phyloP scores from a whole-genome alignment of 2,329 filamentous ascomycete genomes.

The Paecilomyces variotii region DNA sequence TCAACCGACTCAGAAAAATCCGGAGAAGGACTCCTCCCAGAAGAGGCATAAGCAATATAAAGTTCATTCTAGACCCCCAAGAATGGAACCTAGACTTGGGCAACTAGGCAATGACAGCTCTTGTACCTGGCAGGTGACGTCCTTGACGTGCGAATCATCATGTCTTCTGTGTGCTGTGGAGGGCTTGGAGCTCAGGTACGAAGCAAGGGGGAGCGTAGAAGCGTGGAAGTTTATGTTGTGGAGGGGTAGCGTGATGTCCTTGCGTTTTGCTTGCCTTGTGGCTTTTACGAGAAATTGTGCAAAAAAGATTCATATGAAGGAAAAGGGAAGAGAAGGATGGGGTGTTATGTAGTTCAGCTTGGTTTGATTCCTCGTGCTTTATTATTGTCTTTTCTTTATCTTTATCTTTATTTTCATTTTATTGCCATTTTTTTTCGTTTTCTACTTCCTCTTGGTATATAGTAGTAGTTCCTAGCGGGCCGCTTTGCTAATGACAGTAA shows the following conservation, averaged over 20 bases:
- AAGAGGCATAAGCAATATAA: no score
- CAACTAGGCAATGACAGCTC: neutral
- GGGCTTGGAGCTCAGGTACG: neutral
- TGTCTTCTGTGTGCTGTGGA: neutral
- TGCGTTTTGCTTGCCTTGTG: neutral
- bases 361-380: no score
- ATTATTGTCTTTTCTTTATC: no score
- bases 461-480: neutral
- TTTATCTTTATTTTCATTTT: neutral
- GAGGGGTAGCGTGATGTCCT: neutral
- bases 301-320: no score
- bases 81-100: neutral
- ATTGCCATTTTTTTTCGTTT: no score
- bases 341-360: no score
- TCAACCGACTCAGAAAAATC: neutral
- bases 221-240: neutral
- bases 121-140: neutral
- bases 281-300: no score
- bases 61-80: neutral
- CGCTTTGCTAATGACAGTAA: neutral
- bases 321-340: no score
- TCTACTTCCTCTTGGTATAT: no score
- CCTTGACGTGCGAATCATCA: neutral
- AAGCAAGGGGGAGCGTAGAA: neutral
- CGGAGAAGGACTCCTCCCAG: neutral